These are phyloP conservation scores for Aspergillus fischeri DNA, from an alignment of 2,329 filamentous ascomycete species.

Conservation along the genomic window DNA sequence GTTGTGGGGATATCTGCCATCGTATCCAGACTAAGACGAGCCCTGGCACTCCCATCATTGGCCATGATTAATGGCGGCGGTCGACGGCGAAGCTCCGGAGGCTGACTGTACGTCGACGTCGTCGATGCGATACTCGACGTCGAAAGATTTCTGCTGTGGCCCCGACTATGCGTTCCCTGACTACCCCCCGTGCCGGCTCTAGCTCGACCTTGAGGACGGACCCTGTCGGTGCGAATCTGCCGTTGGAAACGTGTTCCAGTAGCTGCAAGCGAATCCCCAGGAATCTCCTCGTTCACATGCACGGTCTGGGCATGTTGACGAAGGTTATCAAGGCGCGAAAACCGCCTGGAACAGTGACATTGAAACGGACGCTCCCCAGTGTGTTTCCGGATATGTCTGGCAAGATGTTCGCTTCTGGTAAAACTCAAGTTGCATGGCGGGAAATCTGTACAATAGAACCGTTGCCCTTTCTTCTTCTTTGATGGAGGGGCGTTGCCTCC, in stretches of 20 bases:
- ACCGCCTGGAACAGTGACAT: conserved; percentile 89
- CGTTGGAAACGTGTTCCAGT: conserved; percentile 88
- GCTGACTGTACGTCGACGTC: conserved; percentile 63
- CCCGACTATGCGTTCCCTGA: conserved; percentile 64
- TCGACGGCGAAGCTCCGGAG: conserved; percentile 62
- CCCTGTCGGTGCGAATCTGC: conserved; percentile 82
- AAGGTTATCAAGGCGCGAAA: conserved; percentile 90
- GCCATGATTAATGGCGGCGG: conserved; percentile 82
- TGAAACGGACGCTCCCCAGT: conserved; percentile 95
- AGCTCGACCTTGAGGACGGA: conserved; percentile 69
- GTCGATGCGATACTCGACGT: conserved; percentile 81
- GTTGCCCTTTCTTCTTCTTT: conserved; percentile 95
- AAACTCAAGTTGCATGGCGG: conserved; percentile 93
- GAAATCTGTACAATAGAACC: conserved; percentile 94
- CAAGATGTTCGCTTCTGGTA: conserved; percentile 90
- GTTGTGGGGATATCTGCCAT: conserved; percentile 60
- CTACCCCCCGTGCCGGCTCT: conserved; percentile 75
- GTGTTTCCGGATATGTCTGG: conserved; percentile 95
- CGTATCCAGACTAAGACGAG: conserved; percentile 62
- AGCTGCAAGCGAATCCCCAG: conserved; percentile 85
- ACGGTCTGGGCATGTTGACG: conserved; percentile 97
- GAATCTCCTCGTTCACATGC: conserved; percentile 96
- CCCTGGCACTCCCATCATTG: conserved; percentile 58
- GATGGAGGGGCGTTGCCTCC: conserved; percentile 63
- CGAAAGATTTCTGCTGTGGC: conserved; percentile 80